phyloP scores from a whole-genome alignment of 257 asterid genomes.

The Voacanga thouarsii region DNA sequence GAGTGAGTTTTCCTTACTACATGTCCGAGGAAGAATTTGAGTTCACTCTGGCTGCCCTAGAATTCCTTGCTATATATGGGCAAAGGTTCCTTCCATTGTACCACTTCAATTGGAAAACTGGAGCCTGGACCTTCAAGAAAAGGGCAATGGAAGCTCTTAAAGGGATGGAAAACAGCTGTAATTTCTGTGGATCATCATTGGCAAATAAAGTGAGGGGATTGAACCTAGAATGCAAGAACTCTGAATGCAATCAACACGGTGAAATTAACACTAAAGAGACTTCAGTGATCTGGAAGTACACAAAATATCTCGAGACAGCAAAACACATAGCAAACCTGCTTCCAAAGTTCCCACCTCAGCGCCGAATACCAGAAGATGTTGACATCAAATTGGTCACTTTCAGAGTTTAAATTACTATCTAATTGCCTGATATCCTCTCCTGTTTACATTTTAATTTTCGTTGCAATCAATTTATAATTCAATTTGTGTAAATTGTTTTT shows the following conservation, averaged over 20 bases:
- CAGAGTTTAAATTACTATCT: slow-evolving; percentile 20
- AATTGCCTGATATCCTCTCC: not conserved
- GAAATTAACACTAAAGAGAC: slow-evolving; percentile 7
- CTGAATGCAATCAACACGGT: not conserved
- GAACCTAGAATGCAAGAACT: slow-evolving; percentile 11
- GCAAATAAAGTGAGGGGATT: slow-evolving; percentile 5
- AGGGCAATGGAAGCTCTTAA: slow-evolving; percentile 1
- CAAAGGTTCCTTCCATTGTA: slow-evolving; percentile 53
- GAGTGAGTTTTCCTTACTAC: slow-evolving; percentile 74
- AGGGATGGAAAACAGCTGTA: not conserved
- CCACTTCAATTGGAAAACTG: slow-evolving; percentile 53
- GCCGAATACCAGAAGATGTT: slow-evolving; percentile 42
- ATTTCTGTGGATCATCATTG: slow-evolving; percentile 1
- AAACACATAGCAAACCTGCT: slow-evolving; percentile 38
- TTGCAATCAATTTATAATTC: no score
- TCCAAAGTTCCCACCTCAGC: slow-evolving; percentile 44
- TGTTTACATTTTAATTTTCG: not conserved
- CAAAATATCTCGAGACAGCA: slow-evolving; percentile 49
- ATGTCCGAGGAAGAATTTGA: slow-evolving; percentile 28
- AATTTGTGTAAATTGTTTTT: no score
- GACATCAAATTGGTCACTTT: slow-evolving; percentile 39
- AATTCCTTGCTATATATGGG: slow-evolving; percentile 57
- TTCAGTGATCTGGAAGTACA: slow-evolving; percentile 18
- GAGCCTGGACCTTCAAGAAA: slow-evolving; percentile 58
- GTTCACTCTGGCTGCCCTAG: slow-evolving; percentile 50